Percentiles rank a stretch among this genome's conserved stretches.
Conservation (phyloP, 371 early-diverging fungal genomes). For the Mucor circinelloides region DNA sequence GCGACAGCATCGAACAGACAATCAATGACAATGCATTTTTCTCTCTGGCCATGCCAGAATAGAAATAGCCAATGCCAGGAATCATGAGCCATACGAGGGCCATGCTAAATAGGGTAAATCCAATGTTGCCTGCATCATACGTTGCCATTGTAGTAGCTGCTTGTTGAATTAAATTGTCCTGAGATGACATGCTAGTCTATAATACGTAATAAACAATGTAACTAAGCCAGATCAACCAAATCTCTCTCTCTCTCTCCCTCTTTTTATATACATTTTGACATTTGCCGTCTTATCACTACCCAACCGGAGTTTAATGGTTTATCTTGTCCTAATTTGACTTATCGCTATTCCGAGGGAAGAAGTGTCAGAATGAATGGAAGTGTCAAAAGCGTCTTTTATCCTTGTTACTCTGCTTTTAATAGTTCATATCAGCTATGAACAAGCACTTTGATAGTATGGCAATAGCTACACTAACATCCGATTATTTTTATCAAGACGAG, state of each 20-base stretch:
- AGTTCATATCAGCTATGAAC: too few species aligned
- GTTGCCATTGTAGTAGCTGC: slow-evolving; percentile 15
- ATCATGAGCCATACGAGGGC: slow-evolving; percentile 86
- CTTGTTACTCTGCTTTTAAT: too few species aligned
- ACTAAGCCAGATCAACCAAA: neutral
- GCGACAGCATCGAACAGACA: slow-evolving; percentile 65
- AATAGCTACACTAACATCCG: too few species aligned
- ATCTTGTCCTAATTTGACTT: neutral
- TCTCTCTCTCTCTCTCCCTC: too few species aligned
- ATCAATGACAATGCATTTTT: slow-evolving; percentile 82
- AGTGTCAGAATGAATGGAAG: neutral
- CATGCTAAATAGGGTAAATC: slow-evolving; percentile 66
- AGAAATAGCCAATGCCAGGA: slow-evolving; percentile 90
- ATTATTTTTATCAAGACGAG: too few species aligned
- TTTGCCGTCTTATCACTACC: neutral
- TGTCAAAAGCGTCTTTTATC: too few species aligned
- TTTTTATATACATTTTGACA: neutral
- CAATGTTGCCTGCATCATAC: slow-evolving; percentile 65
- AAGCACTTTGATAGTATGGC: too few species aligned
- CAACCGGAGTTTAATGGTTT: neutral
- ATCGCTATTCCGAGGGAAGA: neutral
- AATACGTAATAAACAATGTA: neutral
- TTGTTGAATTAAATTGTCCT: neutral
- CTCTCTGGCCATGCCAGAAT: slow-evolving; percentile 86
- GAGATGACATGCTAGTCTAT: neutral